Base-by-base conservation (phyloP, 2,329 filamentous ascomycete species). In the Teratosphaeria gauchensis region DNA sequence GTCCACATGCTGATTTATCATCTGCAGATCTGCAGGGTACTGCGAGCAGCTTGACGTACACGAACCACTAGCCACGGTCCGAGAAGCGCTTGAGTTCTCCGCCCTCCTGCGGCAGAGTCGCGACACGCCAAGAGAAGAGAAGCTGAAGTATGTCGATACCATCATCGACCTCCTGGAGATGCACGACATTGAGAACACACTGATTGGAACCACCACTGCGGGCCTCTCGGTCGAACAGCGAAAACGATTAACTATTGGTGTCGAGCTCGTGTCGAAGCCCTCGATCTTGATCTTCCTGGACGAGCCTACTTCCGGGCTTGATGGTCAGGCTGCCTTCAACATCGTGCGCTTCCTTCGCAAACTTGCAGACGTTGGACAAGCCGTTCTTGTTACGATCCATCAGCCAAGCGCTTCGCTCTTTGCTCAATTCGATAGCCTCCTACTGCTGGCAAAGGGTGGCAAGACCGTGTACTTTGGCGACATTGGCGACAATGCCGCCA, bases 311-410 rank as follows among this genome's bases (percentile, higher is more conserved):
- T 88, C 84, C 1, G 88, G 88, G 58, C 82, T 92, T 1, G 86
- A 89, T 68, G 38, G 32, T 14, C 55, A 56, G 51, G 21, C 81
- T 58, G 86, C 88, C 19, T 90, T 86, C 76, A 89, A 89, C 72
- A 90, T 90, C 64, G 84, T 89, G 30, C 84, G 86, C 35, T 89
- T 90, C 77, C 76, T 91, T n/a, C 84, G 84, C 66, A 90, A 90
- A 74, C 80, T 90, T 5, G 85, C 87, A 55, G 78, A 81, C n/a
- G 87, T 88, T 2, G 91, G 90, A 1, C 91, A 95, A 70, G 90
- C 90, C 9, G 90, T 95, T 65, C 81, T 95, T 3, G 95, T 90
- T 75, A 95, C 91, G 0, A 95, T 95, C 63, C 91, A 95, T 72
- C 91, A 95, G 71, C 90, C 91, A 1, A 92, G 91, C 64, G 88